A percentile compares a stretch with the other conserved stretches of the same genome.
phyloP scores from a whole-genome alignment of 2,329 filamentous ascomycete species.

The Hypoxylon sp. region DNA sequence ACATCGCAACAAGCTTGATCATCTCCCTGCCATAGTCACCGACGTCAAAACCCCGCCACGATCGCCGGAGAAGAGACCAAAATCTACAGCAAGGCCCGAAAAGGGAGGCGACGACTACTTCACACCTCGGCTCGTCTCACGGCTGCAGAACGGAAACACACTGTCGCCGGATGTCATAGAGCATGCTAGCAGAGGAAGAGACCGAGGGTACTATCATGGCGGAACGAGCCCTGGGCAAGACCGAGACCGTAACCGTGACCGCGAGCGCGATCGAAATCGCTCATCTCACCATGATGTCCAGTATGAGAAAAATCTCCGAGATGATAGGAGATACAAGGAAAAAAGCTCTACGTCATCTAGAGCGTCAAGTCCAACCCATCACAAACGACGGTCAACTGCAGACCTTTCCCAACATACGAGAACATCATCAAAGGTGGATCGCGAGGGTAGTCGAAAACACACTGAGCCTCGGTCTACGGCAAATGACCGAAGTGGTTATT shows the following conservation, averaged over 20 bases:
- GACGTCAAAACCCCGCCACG: constrained; percentile 27
- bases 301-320: constrained; percentile 33
- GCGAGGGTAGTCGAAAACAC: constrained; percentile 35
- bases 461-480: constrained; percentile 31
- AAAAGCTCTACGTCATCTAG: constrained; percentile 28
- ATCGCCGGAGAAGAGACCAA: constrained; percentile 37
- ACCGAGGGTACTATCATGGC: constrained; percentile 43
- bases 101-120: constrained; percentile 48
- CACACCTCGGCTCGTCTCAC: constrained; percentile 40
- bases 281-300: constrained; percentile 35
- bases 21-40: constrained; percentile 45
- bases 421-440: constrained; percentile 34
- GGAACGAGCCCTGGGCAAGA: constrained; percentile 35
- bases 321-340: constrained; percentile 37
- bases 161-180: constrained; percentile 57
- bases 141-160: constrained; percentile 48
- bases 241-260: no score
- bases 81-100: constrained; percentile 39
- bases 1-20: constrained; percentile 40
- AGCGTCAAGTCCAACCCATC: constrained; percentile 37
- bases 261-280: constrained; percentile 32
- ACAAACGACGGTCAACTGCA: constrained; percentile 39
- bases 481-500: constrained; percentile 26
- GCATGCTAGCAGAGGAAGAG: constrained; percentile 43
- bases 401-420: constrained; percentile 39